Conservation (phyloP, 2,329 filamentous ascomycete species). For the Cordyceps tenuipes region DNA sequence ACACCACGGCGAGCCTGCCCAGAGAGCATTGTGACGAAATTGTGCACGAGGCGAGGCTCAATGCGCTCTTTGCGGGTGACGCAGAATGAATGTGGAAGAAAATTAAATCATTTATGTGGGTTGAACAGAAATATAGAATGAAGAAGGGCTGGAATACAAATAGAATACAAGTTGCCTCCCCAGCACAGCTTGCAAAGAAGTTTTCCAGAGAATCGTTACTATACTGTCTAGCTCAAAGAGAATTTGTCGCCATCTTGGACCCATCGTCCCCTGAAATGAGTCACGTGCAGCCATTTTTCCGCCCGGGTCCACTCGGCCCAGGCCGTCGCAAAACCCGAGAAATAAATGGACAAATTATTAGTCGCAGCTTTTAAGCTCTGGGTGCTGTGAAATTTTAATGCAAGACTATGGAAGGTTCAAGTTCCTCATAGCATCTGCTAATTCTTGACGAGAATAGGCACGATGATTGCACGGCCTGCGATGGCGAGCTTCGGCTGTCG, state of each 20-base stretch:
- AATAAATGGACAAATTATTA: neutral
- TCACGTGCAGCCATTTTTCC: constrained; percentile 4
- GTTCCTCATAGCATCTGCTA: neutral
- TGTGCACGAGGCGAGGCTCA: neutral
- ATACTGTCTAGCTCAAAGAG: constrained; percentile 3
- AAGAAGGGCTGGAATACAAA: neutral
- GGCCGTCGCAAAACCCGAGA: neutral
- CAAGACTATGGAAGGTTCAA: neutral
- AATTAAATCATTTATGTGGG: neutral
- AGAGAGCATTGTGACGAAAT: constrained; percentile 25
- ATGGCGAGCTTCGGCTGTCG: constrained; percentile 23
- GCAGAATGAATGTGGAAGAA: neutral
- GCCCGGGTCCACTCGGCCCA: neutral
- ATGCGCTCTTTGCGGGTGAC: neutral
- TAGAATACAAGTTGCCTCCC: constrained; percentile 1
- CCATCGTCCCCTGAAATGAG: neutral
- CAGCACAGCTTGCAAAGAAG: constrained; percentile 7
- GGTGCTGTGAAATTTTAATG: neutral
- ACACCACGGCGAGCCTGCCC: constrained; percentile 25
- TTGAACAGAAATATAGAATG: neutral
- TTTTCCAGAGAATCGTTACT: neutral
- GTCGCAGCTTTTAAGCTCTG: neutral
- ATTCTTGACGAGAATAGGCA: neutral
- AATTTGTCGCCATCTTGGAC: neutral
- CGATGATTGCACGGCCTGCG: constrained; percentile 25